phyloP scores from a whole-genome alignment of 139 green algal genomes.

The Monoraphidium neglectum region DNA sequence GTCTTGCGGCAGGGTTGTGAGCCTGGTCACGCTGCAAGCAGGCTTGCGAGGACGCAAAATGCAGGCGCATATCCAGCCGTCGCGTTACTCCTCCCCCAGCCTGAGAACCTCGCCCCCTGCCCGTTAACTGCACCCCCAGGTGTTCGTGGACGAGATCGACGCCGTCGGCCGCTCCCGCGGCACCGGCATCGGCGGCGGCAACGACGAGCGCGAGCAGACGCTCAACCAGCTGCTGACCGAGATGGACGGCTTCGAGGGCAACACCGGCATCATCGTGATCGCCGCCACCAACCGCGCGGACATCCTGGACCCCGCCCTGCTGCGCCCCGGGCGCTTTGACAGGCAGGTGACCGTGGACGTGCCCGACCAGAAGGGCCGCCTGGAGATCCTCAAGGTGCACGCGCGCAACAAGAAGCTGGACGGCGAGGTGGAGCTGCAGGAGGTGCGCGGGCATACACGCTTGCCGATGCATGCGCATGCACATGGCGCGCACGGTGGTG shows the following conservation, averaged over 20 bases:
- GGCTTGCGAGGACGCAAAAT: no score
- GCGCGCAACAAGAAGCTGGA: conserved; percentile 97
- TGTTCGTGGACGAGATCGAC: conserved; percentile 99
- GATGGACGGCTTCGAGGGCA: conserved; percentile 98
- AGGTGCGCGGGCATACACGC: no score
- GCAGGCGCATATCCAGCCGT: no score
- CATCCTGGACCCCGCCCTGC: conserved; percentile 97
- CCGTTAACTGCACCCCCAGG: no score
- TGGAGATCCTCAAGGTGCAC: conserved; percentile 95
- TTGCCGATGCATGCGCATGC: no score
- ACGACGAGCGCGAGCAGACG: conserved; percentile 99
- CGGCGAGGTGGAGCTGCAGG: conserved; percentile 91
- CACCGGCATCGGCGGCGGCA: conserved; percentile 97
- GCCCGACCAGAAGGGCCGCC: conserved; percentile 94
- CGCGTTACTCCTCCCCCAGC: no score
- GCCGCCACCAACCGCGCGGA: conserved; percentile 99
- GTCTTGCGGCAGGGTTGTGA: no score
- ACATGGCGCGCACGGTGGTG: no score
- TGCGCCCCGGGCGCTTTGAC: conserved; percentile 99
- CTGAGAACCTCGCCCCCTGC: no score
- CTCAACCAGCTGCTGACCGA: conserved; percentile 97
- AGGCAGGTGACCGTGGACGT: conserved; percentile 94
- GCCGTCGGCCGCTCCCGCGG: conserved; percentile 95
- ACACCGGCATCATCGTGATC: conserved; percentile 99
- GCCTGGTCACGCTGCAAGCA: no score